phyloP scores from a whole-genome alignment of 2,329 filamentous ascomycete genomes.

The Geosmithia putterillii region DNA sequence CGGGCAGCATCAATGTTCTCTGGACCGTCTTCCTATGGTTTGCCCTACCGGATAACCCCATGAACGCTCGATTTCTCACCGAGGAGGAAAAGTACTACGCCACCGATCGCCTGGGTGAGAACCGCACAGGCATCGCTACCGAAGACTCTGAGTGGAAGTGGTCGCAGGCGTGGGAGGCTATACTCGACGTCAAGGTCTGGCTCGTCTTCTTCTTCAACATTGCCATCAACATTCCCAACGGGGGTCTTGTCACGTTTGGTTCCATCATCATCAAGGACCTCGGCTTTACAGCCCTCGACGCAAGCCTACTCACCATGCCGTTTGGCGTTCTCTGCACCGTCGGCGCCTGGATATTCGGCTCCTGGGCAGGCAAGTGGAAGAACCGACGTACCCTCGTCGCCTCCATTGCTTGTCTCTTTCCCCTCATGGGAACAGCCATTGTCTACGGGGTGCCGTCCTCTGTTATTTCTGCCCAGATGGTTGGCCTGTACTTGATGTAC shows the following conservation, averaged over 20 bases:
- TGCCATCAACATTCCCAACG: conserved; percentile 40
- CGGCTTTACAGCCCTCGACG: conserved; percentile 11
- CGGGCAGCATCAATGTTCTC: neutral
- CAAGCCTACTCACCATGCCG: conserved; percentile 63
- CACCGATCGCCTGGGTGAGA: conserved; percentile 53
- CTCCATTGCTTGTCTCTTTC: neutral
- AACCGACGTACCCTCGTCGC: neutral
- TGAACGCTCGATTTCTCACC: conserved; percentile 29
- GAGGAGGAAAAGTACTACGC: conserved; percentile 48
- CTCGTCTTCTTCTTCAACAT: conserved; percentile 36
- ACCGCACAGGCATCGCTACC: conserved; percentile 25
- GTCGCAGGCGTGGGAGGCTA: conserved; percentile 33
- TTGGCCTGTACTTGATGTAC: conserved; percentile 2
- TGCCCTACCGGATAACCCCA: neutral
- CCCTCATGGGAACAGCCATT: conserved; percentile 1
- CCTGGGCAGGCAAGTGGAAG: neutral
- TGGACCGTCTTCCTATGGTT: neutral
- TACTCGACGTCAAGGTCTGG: conserved; percentile 41
- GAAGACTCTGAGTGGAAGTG: conserved; percentile 24
- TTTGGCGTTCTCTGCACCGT: conserved; percentile 46
- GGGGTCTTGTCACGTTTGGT: conserved; percentile 23
- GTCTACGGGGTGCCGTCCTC: neutral
- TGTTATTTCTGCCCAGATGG: neutral
- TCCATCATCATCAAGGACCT: conserved; percentile 19
- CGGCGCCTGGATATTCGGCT: conserved; percentile 8